A percentile compares a stretch with the other conserved stretches of the same genome.
Conservation (phyloP, 1,139 yeast genomes). For the Yamadazyma triangularis region DNA sequence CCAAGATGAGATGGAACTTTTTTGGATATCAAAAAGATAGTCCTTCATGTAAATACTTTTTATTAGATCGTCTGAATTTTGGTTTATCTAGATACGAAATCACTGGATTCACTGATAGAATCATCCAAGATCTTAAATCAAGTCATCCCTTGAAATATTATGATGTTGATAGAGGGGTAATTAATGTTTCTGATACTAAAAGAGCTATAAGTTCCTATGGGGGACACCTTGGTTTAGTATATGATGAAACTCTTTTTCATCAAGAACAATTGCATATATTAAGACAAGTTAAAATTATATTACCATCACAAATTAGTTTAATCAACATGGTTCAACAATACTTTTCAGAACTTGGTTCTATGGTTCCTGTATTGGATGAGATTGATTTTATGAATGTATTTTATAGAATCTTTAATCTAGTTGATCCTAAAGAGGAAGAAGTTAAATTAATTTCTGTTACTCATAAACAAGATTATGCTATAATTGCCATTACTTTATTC, state of each 20-base stretch:
- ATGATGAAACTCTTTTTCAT: conserved; percentile 3
- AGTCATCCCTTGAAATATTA: conserved; percentile 4
- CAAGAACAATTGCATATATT: conserved; percentile 1
- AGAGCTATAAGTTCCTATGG: conserved; percentile 4
- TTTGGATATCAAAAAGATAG: conserved; percentile 9
- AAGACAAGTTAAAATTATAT: conserved; percentile 3
- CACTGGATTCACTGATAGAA: neutral
- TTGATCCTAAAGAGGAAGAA: conserved; percentile 12
- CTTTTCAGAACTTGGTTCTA: conserved; percentile 39
- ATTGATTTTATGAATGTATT: conserved; percentile 15
- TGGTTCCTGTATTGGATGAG: conserved; percentile 48
- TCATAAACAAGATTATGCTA: conserved; percentile 23
- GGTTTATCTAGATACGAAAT: conserved; percentile 2
- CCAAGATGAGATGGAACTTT: conserved; percentile 6
- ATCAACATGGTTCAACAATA: conserved; percentile 17
- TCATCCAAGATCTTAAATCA: neutral
- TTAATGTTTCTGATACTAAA: conserved; percentile 3
- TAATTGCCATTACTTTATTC: conserved; percentile 20
- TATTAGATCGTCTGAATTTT: conserved; percentile 4
- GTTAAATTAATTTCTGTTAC: conserved; percentile 15
- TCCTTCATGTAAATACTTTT: conserved; percentile 4
- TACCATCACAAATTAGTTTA: conserved; percentile 8
- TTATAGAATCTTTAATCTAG: conserved; percentile 12
- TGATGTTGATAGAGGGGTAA: conserved; percentile 3
- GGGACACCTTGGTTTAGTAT: conserved; percentile 4